Evolutionary conservation across 1,139 yeast species (phyloP), one percentile per base, ranked within the genome.

Genomic region (Pichia inconspicua): DNA sequence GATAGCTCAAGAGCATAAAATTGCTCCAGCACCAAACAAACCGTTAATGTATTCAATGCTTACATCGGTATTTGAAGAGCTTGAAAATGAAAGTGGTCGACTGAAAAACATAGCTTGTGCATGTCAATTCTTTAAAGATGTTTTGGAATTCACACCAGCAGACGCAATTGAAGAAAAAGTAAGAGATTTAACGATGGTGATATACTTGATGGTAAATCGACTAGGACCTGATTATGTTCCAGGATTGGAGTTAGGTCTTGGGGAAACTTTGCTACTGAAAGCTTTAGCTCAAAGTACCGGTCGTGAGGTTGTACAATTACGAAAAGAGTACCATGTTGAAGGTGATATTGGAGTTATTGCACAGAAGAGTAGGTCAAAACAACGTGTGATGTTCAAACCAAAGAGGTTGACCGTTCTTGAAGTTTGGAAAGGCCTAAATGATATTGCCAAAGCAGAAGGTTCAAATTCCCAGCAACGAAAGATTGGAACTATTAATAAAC

Each of bases 281-380:
- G 94, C 98, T 0, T 80, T 92, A 41, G 80, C 90, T 42, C 96
- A 87, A 60, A 80, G 96, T 47, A 90, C 95, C 19, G 98, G 98
- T 1, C 73, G 96, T 51, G 74, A 89, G 0, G 58, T 79, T 2
- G 69, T 80, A 3, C 87, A 83, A 54, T 77, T 92, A 50, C 88
- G 81, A 63, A 71, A 73, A 37, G 95, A 88, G 51, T 87, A 83
- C 60, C 81, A 80, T 49, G 80, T 84, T 52, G 75, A 76, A 15
- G 99, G 99, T 34, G 99, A 92, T 67, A 73, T 92, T 54, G 99
- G 99, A 0, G 69, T 77, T 28, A 94, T 92, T 49, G 98, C 99
- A 0, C 80, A 82, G 55, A 79, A 80, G 52, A 86, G 96, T 0
- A 74, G 96, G 57, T 75, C 83, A 19, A 86, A 82, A 35, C 98